Evolutionary conservation across 768 basidiomycete species (phyloP), one percentile per base, ranked within the genome.

Genomic region (Mycena sanguinolenta): DNA sequence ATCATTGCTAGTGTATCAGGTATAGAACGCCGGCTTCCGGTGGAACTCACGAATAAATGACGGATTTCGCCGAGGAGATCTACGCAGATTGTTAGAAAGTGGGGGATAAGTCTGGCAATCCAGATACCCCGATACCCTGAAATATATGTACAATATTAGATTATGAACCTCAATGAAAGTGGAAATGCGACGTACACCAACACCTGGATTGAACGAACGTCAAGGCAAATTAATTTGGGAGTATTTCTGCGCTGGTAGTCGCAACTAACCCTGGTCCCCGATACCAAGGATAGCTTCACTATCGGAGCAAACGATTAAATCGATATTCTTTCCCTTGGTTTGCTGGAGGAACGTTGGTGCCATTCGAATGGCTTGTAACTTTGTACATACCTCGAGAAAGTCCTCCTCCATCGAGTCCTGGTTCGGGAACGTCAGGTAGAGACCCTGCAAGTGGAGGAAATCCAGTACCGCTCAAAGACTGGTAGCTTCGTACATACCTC

Each of bases 281-380:
- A 87, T 87, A 19, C 95, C 95, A 13, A 97, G 82, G 67, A 96
- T 96, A 0, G 93, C 93, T 74, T 95, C 95, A 5, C 91, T 89
- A 77, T 97, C 95, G 0, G 94, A 92, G 63, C 92, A 91, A 28
- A 96, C 94, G 59, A 97, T 85, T 27, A 96, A 83, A 69, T 96
- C 92, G 63, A 96, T 88, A 30, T 90, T 82, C 30, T 85, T 82
- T 9, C 87, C 89, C 38, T 81, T 83, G 2, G 87, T 91, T 74
- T 89, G 88, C 74, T 69, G n/a, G 30, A 21, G 19, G n/a, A 36
- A 19, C 25, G 50, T 21, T 6, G 38, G 39, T 16, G 32, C 38
- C 28, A 44, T 8, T 16, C 7, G 32, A 7, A 12, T 38, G 19
- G 27, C 9, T 2, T 3, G 13, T n/a, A 9, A 28, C 16, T n/a